Conservation (phyloP, 2,329 filamentous ascomycete species). For the Cordyceps javanica region DNA sequence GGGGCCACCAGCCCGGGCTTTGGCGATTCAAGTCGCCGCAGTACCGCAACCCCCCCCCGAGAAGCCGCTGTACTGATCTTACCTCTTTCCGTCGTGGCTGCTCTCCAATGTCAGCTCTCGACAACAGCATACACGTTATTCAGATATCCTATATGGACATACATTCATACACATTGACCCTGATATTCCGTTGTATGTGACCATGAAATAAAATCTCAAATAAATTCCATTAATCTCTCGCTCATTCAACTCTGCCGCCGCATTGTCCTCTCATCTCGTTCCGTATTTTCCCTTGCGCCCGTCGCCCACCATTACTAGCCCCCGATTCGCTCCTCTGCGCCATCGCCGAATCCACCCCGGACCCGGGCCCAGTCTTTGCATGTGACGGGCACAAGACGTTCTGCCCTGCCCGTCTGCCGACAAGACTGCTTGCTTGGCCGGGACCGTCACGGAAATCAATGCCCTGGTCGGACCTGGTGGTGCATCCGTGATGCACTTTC, state of each 20-base stretch:
- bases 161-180: too few relatives aligned
- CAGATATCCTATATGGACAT: too few relatives aligned
- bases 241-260: neutral
- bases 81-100: too few relatives aligned
- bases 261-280: conserved; percentile 7
- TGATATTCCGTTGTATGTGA: too few relatives aligned
- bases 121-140: too few relatives aligned
- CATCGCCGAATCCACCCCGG: conserved; percentile 4
- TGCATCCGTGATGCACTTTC: neutral
- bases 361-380: conserved; percentile 3
- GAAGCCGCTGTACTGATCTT: too few relatives aligned
- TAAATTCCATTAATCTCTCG: too few relatives aligned
- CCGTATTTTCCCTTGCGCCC: conserved; percentile 2
- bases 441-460: neutral
- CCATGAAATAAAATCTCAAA: neutral
- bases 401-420: neutral
- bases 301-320: neutral
- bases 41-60: neutral
- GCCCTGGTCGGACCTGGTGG: neutral
- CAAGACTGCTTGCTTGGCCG: too few relatives aligned
- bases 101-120: too few relatives aligned
- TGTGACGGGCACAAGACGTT: conserved; percentile 5
- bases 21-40: neutral
- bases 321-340: conserved; percentile 9
- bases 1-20: neutral